Base-by-base conservation (phyloP, 768 basidiomycete species). In the Suillus subluteus region DNA sequence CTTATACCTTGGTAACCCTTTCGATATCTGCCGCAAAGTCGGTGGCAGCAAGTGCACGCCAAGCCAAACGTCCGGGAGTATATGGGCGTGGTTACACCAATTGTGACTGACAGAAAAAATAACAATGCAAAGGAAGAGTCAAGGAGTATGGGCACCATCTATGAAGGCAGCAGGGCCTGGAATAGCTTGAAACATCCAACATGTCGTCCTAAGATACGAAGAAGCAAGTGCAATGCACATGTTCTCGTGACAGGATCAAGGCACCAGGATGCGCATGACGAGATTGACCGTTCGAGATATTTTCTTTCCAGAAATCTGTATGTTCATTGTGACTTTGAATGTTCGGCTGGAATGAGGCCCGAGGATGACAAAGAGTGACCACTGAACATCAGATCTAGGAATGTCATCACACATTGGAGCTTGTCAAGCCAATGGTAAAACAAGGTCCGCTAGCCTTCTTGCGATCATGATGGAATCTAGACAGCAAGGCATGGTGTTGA, bases 21-120 rank as follows among this genome's bases (percentile, higher is more conserved):
- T 86, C 74, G 43, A 92, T 86, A 73, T 92, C 90, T 21, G 80
- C 72, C 2, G 81, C 86, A 71, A 92, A 23, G 48, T 23, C 12
- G 7, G 80, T 69, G 5, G 86, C 88, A 2, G 87, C 88, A 40
- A 86, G 80, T 87, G 87, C 2, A 90, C 87, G 48, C 87, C 87
- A 18, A 85, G 83, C 85, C 86, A 89, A 55, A 90, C 88, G 62
- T 87, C 87, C 0, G 79, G 48, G 85, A 76, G 50, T 86, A 26
- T 26, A 26, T 26, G 1, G 26, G 26, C 1, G 84, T 79, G 1
- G 83, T 87, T 37, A 77, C 77, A 62, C 81, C 77, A 52, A 80
- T 79, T 67, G 75, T 75, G 52, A 86, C 84, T 63, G 87, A 73
- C 6, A 83, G 71, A 71, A 89, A 32, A 84, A 0, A 55, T 9